These are phyloP conservation scores for Encephalitozoon intestinalis DNA, from an alignment of 371 early-diverging fungal species.

Conservation along the genomic window DNA sequence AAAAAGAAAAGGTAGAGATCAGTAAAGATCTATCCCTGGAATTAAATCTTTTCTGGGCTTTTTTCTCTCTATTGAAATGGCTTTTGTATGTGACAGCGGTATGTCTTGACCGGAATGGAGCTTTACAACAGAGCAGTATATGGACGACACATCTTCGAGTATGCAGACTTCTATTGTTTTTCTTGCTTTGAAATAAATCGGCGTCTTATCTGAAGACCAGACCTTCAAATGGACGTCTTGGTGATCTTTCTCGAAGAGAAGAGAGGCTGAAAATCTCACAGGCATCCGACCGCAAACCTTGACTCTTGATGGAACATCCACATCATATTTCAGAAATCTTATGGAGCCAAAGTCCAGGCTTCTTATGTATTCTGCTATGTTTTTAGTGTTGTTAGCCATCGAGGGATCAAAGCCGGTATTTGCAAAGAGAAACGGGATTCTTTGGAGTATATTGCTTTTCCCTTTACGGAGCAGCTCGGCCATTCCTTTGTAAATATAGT, in stretches of 20 bases:
- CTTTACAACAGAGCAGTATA: background rate
- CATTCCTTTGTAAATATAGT: background rate
- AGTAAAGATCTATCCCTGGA: background rate
- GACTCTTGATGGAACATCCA: background rate
- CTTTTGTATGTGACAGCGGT: background rate
- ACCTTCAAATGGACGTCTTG: background rate
- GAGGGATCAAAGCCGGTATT: background rate
- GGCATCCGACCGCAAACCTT: background rate
- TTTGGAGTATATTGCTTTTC: background rate
- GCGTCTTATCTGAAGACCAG: background rate
- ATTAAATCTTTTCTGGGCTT: constrained; percentile 1
- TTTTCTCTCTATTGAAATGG: background rate
- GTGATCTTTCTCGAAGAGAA: background rate
- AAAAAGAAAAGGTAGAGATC: background rate
- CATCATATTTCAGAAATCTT: background rate
- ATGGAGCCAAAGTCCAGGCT: background rate
- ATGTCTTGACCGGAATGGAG: background rate
- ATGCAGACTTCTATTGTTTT: background rate
- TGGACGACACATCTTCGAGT: background rate
- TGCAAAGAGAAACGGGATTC: background rate
- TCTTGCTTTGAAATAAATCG: background rate
- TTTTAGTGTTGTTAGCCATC: background rate
- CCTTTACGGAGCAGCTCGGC: background rate
- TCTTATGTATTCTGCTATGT: background rate
- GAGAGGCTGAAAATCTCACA: background rate